A percentile compares a stretch with the other conserved stretches of the same genome.
Conservation (phyloP, 2,329 filamentous ascomycete genomes). For the Cladophialophora psammophila region DNA sequence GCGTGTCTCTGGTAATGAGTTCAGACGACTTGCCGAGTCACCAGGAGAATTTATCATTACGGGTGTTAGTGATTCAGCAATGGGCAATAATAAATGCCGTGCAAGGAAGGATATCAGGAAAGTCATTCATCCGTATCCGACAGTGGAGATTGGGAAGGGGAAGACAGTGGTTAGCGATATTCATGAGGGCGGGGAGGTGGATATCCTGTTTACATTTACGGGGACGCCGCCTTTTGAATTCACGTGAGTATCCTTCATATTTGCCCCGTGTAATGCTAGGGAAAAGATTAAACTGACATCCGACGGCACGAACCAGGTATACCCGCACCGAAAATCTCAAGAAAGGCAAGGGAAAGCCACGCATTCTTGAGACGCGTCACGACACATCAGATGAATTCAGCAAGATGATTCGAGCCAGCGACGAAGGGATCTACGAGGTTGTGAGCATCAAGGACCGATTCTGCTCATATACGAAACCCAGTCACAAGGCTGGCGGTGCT, state of each 20-base stretch:
- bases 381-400: conserved; percentile 82
- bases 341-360: conserved; percentile 73
- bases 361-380: conserved; percentile 88
- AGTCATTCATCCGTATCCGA: conserved; percentile 88
- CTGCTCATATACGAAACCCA: conserved; percentile 82
- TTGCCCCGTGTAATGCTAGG: not conserved
- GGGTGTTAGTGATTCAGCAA: conserved; percentile 81
- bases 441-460: conserved; percentile 93
- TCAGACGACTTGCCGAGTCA: conserved; percentile 90
- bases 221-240: conserved; percentile 97
- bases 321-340: conserved; percentile 80
- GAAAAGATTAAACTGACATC: conserved; percentile 31
- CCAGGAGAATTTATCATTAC: conserved; percentile 89
- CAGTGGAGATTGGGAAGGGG: conserved; percentile 87
- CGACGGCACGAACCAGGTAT: conserved; percentile 60
- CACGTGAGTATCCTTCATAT: conserved; percentile 59
- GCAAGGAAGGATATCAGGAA: conserved; percentile 80
- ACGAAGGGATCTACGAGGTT: conserved; percentile 97
- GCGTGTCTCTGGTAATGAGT: conserved; percentile 68
- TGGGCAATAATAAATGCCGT: conserved; percentile 70
- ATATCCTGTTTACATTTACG: conserved; percentile 94
- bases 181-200: conserved; percentile 92
- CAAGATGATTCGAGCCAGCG: conserved; percentile 82
- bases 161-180: conserved; percentile 84
- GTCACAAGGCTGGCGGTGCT: conserved; percentile 46